These are phyloP conservation scores for Mycena alexandri DNA, from an alignment of 768 basidiomycete genomes.

Conservation along the genomic window DNA sequence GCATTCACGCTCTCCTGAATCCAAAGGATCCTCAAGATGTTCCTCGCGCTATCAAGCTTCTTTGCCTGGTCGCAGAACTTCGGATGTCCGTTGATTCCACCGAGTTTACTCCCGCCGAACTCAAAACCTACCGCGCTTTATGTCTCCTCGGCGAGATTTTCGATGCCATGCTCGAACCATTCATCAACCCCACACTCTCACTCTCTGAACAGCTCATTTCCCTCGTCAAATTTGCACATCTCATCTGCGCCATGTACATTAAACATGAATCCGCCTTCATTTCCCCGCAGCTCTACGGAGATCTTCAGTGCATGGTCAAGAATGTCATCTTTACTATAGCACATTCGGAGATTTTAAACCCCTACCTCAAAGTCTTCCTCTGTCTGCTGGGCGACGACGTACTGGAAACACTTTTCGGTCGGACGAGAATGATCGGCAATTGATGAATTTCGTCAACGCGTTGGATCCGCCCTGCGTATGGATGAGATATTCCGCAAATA, in stretches of 20 bases:
- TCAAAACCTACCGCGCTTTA: constrained; percentile 35
- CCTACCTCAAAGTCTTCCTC: constrained; percentile 25
- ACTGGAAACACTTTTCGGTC: constrained; percentile 38
- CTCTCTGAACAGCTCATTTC: constrained; percentile 20
- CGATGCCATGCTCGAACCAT: constrained; percentile 34
- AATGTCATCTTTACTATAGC: constrained; percentile 14
- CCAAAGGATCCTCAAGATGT: constrained; percentile 28
- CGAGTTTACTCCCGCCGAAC: constrained; percentile 38
- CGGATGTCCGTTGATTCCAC: constrained; percentile 26
- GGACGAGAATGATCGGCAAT: constrained; percentile 30
- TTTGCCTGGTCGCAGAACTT: constrained; percentile 34
- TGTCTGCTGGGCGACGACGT: constrained; percentile 38
- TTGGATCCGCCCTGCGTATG: constrained; percentile 21
- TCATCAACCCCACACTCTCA: constrained; percentile 30
- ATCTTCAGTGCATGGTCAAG: constrained; percentile 20
- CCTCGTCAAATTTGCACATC: constrained; percentile 20
- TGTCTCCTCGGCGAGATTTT: constrained; percentile 46
- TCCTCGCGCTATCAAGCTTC: constrained; percentile 9
- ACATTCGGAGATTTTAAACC: constrained; percentile 6
- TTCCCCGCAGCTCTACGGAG: constrained; percentile 21
- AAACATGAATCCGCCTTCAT: constrained; percentile 28
- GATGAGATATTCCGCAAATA: constrained; percentile 23
- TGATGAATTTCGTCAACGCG: constrained; percentile 15
- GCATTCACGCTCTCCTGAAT: constrained; percentile 27
- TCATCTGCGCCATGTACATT: constrained; percentile 14